Base-by-base conservation (phyloP, 2,329 filamentous ascomycete genomes). In the Scedosporium boydii region DNA sequence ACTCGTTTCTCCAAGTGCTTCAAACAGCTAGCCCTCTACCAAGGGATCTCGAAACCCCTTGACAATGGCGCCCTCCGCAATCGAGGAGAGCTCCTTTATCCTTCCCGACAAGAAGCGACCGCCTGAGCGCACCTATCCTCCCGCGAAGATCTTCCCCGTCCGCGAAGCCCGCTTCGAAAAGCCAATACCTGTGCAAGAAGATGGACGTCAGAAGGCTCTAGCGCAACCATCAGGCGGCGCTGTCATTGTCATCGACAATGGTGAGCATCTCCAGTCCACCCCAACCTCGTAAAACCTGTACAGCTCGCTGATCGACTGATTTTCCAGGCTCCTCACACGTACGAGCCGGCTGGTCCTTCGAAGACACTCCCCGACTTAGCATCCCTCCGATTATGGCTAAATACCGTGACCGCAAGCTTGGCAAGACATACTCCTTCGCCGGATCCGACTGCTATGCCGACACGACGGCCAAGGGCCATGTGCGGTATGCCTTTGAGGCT, bases 211-310 rank as follows among this genome's bases (percentile, higher is more conserved):
- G 69, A 81, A 83, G 67, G 93, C 90, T 64, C 81, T 83, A 59
- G 76, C 83, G 63, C 73, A 71, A 23, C 76, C 82, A 21, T 74
- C 80, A 16, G 81, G 78, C 63, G 77, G 79, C 56, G 89, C 87
- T 60, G 91, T 92, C 59, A 97, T 99, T 70, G 90, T 99, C 65
- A 98, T 99, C 71, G 95, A 99, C 78, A 97, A 97, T 88, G 95
- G 93, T 96, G 77, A 64, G 76, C 57, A 48, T 57, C n/a, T 6
- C 42, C 23, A 34, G 12, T 18, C n/a, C 41, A 2, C 58, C n/a
- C n/a, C 44, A 4, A 21, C 7, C 16, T 41, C 27, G 16, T n/a
- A 16, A 23, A 14, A 42, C 9, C 16, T 34, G 59, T 27, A 7
- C 14, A 18, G 21, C 16, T 23, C 27, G 16, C 58, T 59, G 18